phyloP scores from a whole-genome alignment of 2,329 filamentous ascomycete genomes.

The Ascochyta clinopodiicola region DNA sequence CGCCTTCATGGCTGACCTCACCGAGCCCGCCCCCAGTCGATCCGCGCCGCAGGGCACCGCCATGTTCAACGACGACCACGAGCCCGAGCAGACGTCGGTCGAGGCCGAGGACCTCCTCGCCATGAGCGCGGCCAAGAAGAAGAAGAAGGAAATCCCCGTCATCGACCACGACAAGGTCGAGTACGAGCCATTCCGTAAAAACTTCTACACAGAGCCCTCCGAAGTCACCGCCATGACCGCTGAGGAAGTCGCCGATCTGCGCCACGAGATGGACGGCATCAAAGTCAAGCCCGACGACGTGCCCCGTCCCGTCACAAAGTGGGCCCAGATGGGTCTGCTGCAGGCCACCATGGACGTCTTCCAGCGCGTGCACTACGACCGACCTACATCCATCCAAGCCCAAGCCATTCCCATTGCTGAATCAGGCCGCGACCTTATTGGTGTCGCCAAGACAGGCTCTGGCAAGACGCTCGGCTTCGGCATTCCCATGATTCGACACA shows the following conservation, averaged over 20 bases:
- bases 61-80: constrained; percentile 86
- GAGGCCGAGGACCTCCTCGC: constrained; percentile 60
- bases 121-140: constrained; percentile 71
- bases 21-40: constrained; percentile 46
- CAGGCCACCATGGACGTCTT: constrained; percentile 88
- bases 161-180: constrained; percentile 88
- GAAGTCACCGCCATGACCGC: constrained; percentile 85
- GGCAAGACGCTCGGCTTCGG: constrained; percentile 97
- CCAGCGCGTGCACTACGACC: constrained; percentile 79
- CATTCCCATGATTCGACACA: constrained; percentile 96
- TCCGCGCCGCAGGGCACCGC: constrained; percentile 75
- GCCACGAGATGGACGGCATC: constrained; percentile 91
- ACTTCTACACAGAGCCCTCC: constrained; percentile 90
- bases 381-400: constrained; percentile 91
- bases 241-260: constrained; percentile 79
- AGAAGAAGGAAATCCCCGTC: constrained; percentile 93
- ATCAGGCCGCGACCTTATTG: constrained; percentile 94
- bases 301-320: constrained; percentile 93
- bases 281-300: constrained; percentile 79
- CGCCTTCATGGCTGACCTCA: constrained; percentile 87
- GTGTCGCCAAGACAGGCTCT: constrained; percentile 95
- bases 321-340: constrained; percentile 92
- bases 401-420: constrained; percentile 95
- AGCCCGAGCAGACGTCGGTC: constrained; percentile 68
- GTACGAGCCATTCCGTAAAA: constrained; percentile 85